Conservation (phyloP, 176 grass and related monocot species). For the Juncus effusus region DNA sequence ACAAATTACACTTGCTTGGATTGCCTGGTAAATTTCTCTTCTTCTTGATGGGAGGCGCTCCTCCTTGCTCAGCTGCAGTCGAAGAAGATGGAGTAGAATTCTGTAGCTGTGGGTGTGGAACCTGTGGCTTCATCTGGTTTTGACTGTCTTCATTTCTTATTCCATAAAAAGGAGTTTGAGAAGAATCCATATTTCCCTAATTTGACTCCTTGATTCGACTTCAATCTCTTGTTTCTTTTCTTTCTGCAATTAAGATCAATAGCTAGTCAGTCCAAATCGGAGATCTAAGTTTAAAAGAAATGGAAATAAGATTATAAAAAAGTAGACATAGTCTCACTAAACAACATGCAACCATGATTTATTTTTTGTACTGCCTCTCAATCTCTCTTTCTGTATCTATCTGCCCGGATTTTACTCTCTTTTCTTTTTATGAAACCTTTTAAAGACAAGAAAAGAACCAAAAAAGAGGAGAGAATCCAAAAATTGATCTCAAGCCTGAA, state of each 20-base stretch:
- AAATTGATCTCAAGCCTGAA: slow-evolving; percentile 52
- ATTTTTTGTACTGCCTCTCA: slow-evolving; percentile 9
- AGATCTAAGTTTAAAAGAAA: slow-evolving; percentile 13
- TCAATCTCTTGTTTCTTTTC: not conserved
- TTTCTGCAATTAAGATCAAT: slow-evolving; percentile 16
- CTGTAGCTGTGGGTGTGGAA: slow-evolving; percentile 52
- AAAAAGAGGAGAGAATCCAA: slow-evolving; percentile 37
- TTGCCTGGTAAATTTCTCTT: slow-evolving; percentile 85
- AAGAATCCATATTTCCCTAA: slow-evolving; percentile 68
- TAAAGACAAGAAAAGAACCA: slow-evolving; percentile 39
- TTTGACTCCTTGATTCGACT: slow-evolving; percentile 18
- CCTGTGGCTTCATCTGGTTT: slow-evolving; percentile 72
- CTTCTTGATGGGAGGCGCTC: slow-evolving; percentile 69
- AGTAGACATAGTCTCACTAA: slow-evolving; percentile 19
- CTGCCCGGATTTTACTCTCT: slow-evolving; percentile 13
- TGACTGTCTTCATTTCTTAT: slow-evolving; percentile 85
- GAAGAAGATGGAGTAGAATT: slow-evolving; percentile 27
- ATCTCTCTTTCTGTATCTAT: slow-evolving; percentile 33
- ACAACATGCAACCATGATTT: slow-evolving; percentile 44
- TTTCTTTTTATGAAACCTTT: slow-evolving; percentile 30
- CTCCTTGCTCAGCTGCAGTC: slow-evolving; percentile 9
- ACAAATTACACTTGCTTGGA: slow-evolving; percentile 41
- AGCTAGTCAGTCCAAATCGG: slow-evolving; percentile 11
- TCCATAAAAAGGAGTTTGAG: slow-evolving; percentile 66
- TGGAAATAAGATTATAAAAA: slow-evolving; percentile 1